phyloP scores from a whole-genome alignment of 257 asterid species.

The Apocynum venetum region DNA sequence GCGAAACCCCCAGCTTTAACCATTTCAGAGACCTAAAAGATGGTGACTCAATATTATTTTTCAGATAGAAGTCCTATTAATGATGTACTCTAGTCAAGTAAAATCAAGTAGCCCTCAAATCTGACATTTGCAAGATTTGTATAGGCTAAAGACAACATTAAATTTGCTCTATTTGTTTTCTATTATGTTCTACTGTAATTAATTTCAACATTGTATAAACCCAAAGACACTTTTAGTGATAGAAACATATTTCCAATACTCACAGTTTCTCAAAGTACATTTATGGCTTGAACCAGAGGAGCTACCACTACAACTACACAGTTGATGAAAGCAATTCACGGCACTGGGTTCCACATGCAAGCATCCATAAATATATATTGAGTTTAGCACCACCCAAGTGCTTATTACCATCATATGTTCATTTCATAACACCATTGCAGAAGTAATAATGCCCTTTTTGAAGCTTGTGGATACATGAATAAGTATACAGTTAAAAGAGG shows the following conservation, averaged over 20 bases:
- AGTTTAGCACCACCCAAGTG: neutral
- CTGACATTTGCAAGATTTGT: neutral
- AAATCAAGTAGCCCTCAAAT: neutral
- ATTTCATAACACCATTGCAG: neutral
- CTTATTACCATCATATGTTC: neutral
- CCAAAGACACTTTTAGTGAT: neutral
- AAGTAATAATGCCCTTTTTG: neutral
- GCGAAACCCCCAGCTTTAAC: neutral
- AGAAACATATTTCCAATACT: neutral
- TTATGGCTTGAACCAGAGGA: neutral
- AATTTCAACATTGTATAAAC: neutral
- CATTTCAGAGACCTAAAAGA: neutral
- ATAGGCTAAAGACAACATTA: neutral
- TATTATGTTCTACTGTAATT: neutral
- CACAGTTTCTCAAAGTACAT: neutral
- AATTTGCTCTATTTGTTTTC: neutral
- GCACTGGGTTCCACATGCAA: neutral
- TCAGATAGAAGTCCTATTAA: neutral
- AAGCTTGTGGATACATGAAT: neutral
- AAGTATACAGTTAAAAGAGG: neutral
- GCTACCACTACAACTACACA: neutral
- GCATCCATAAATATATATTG: neutral
- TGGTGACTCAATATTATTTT: neutral
- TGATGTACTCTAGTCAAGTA: neutral
- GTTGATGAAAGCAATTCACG: neutral